Percentiles rank a stretch among this genome's conserved stretches.
These are phyloP conservation scores for Fusarium floridanum DNA, from an alignment of 2,329 filamentous ascomycete genomes.

Conservation along the genomic window DNA sequence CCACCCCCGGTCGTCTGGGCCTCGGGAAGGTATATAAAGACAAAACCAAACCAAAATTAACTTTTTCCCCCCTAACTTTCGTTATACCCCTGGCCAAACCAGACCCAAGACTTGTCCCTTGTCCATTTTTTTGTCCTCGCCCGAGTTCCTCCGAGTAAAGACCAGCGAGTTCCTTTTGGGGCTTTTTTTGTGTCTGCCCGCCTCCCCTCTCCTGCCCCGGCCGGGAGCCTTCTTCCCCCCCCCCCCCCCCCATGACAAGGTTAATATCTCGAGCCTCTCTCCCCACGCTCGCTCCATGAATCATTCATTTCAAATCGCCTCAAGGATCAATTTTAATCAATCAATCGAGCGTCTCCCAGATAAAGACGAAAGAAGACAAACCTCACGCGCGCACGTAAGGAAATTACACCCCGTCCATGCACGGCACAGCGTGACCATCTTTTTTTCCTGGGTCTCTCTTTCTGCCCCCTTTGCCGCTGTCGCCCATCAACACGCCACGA, in stretches of 20 bases:
- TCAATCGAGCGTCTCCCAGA: neutral
- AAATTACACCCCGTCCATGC: slow-evolving; percentile 39
- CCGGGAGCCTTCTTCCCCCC: too few species aligned
- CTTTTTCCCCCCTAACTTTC: too few species aligned
- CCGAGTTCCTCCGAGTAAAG: slow-evolving; percentile 12
- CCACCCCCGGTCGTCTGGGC: too few species aligned
- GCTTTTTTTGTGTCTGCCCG: neutral
- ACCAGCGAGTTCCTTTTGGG: neutral
- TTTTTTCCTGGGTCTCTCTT: neutral
- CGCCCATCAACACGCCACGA: slow-evolving; percentile 32
- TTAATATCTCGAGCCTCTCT: slow-evolving; percentile 26
- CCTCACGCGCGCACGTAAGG: slow-evolving; percentile 12
- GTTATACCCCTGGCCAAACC: neutral
- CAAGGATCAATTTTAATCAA: neutral
- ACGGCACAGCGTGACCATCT: slow-evolving; percentile 34
- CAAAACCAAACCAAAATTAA: too few species aligned
- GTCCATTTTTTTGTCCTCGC: neutral
- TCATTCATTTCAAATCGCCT: slow-evolving; percentile 20
- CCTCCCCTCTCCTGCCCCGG: too few species aligned
- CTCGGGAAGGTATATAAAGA: too few species aligned
- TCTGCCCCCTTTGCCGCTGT: neutral
- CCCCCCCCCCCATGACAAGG: slow-evolving; percentile 21
- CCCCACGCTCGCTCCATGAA: slow-evolving; percentile 28
- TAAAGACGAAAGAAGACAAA: slow-evolving; percentile 5
- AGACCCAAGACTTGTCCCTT: neutral